Base-by-base conservation (phyloP, 192 early-diverging fungal species). In the Diversispora epigaea region DNA sequence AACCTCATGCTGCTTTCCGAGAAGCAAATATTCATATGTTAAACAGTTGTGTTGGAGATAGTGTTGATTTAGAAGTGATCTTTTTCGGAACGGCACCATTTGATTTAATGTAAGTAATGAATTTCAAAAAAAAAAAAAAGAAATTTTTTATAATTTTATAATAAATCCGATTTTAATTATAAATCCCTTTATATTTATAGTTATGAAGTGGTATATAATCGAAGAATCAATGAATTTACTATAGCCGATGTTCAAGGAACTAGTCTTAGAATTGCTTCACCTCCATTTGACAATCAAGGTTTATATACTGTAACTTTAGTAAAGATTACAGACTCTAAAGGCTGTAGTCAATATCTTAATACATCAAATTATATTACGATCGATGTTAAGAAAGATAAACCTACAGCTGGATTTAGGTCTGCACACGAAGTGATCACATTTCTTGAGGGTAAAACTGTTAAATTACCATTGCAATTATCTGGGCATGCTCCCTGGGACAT, bases 401-500 rank as follows among this genome's bases (percentile, higher is more conserved):
- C 84, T 17, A 79, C 80, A 14, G 84, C 76, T 6, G 77, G 76
- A 47, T 85, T 85, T 57, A 79, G 79, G 75, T 46, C 54, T 4
- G 22, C 43, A 0, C 45, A 71, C 32, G 60, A 77, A 21, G 19
- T 56, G 15, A 22, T 80, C 12, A 62, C 60, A 17, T 73, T 83
- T 9, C 54, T 75, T 45, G 79, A 85, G 64, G 81, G 81, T 11
- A 14, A 46, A 25, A 43, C n/a, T 40, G 71, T 77, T 21, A 62
- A 64, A 6, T 64, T 85, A 40, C 84, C 84, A 17, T 57, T 85
- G 17, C 81, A 82, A 44, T 56, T 85, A 19, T 81, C 84, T 43
- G 84, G 84, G 6, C 77, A 85, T 73, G 68, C 73, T 21, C 81
- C 81, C 25, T 85, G 84, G 84, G 44, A 69, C 15, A 43, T 85